Evolutionary conservation across 2,329 filamentous ascomycete species (phyloP), one percentile per base, ranked within the genome.

Genomic region (Purpureocillium takamizusanense): DNA sequence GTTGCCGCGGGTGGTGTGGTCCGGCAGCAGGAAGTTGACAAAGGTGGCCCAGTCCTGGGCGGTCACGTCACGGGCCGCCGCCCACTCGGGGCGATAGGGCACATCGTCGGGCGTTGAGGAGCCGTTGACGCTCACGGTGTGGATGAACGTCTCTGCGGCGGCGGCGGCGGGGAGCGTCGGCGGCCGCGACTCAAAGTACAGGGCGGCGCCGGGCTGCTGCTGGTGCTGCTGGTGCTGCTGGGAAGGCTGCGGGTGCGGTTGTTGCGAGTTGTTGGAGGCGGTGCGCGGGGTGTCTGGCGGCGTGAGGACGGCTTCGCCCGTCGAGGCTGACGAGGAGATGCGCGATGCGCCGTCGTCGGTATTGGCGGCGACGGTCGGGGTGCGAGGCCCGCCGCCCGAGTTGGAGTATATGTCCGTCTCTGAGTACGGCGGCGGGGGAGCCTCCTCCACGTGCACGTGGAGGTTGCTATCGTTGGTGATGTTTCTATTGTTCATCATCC

Each of bases 31-130:
- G 42, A 69, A 70, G 47, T 77, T 77, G 33, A 74, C 46, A 52
- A 80, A 79, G 0, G 74, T 77, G 28, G 66, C 63, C 76, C 76
- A 80, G 50, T 80, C 75, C 47, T 72, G 66, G 12, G 56, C 46
- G 1, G 58, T 65, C 11, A 76, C 61, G 37, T 74, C 71, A 30
- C 64, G 65, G 5, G 46, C 46, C 5, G 21, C 21, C 5, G 21
- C 21, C 50, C 62, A 63, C 25, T 56, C 56, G 9, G 46, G 37
- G 2, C 57, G 61, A 38, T 65, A 72, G 0, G 70, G 66, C 9
- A 75, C 56, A 37, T 69, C 61, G 6, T 62, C 57, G 0, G 67
- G 63, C 3, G 55, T 48, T n/a, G 62, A 63, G 25, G 51, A 41
- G 3, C 54, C 45, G 3, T 46, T 46, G 8, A 74, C 48, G 4